phyloP scores from a whole-genome alignment of 345 rosid genomes.

The Arabis hirsuta region DNA sequence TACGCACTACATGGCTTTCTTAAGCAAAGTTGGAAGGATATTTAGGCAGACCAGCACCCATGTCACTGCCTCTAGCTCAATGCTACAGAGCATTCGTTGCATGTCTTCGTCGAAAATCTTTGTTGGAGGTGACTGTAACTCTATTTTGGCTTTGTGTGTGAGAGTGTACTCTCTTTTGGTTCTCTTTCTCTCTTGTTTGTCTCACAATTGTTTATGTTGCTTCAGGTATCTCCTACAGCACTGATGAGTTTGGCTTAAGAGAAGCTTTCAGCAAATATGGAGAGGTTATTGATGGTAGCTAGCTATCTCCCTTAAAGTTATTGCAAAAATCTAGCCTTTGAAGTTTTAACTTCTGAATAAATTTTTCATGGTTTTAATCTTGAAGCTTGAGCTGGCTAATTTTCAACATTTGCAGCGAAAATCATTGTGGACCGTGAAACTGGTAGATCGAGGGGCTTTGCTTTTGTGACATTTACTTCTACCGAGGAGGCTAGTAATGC shows the following conservation, averaged over 20 bases:
- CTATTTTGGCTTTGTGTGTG: background rate
- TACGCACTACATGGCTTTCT: conserved; percentile 67
- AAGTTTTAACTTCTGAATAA: background rate
- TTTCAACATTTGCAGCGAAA: conserved; percentile 59
- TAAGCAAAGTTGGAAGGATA: conserved; percentile 72
- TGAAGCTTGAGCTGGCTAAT: conserved; percentile 4
- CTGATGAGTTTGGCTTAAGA: conserved; percentile 68
- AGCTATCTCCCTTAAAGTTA: conserved; percentile 29
- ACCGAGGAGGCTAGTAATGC: conserved; percentile 85
- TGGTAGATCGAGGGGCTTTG: conserved; percentile 95
- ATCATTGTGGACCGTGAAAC: conserved; percentile 85
- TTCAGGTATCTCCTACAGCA: conserved; percentile 78
- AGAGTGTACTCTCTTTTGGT: background rate
- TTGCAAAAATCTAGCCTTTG: conserved; percentile 47
- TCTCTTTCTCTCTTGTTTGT: conserved; percentile 11
- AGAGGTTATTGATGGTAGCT: conserved; percentile 78
- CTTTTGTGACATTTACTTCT: conserved; percentile 69
- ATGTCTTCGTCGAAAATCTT: conserved; percentile 85
- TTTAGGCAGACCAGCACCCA: conserved; percentile 64
- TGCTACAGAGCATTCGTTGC: conserved; percentile 74
- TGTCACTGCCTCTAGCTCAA: conserved; percentile 47
- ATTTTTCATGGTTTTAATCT: background rate
- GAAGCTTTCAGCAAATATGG: conserved; percentile 90
- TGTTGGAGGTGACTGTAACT: conserved; percentile 66
- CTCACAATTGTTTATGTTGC: conserved; percentile 15